Evolutionary conservation across 306 rosid genomes (phyloP).

Genomic region (Quercus robur): DNA sequence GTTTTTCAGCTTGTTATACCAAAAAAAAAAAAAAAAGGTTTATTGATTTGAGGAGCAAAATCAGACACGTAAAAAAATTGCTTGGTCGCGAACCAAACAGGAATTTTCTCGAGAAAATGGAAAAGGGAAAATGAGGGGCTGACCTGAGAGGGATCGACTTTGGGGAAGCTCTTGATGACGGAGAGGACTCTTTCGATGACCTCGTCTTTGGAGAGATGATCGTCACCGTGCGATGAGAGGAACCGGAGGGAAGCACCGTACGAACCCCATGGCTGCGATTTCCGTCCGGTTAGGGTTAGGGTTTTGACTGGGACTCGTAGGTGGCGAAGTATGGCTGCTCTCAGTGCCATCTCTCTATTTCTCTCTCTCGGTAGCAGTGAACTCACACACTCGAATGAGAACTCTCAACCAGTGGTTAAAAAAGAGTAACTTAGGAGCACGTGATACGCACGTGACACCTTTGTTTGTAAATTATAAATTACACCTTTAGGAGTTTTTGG

Average conservation of each 20-base stretch:
- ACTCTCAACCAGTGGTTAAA: no score
- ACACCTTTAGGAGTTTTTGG: fast-evolving
- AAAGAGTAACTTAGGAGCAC: no score
- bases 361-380: neutral
- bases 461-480: no score
- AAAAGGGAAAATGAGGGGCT: neutral
- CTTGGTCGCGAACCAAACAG: neutral
- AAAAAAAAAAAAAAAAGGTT: neutral
- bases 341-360: slow-evolving; percentile 70
- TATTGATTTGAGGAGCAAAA: neutral
- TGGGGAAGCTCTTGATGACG: slow-evolving; percentile 75
- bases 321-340: slow-evolving; percentile 85
- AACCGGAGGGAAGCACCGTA: slow-evolving; percentile 33
- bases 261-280: slow-evolving; percentile 9
- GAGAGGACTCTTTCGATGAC: slow-evolving; percentile 79
- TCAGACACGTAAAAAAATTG: neutral
- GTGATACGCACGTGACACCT: no score
- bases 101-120: neutral
- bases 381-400: no score
- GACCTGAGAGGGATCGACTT: slow-evolving; percentile 91
- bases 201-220: slow-evolving; percentile 64
- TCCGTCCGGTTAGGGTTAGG: slow-evolving; percentile 32
- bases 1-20: neutral
- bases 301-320: slow-evolving; percentile 56
- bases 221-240: slow-evolving; percentile 76